Conservation (phyloP, 306 rosid genomes). For the Mimosa bimucronata region DNA sequence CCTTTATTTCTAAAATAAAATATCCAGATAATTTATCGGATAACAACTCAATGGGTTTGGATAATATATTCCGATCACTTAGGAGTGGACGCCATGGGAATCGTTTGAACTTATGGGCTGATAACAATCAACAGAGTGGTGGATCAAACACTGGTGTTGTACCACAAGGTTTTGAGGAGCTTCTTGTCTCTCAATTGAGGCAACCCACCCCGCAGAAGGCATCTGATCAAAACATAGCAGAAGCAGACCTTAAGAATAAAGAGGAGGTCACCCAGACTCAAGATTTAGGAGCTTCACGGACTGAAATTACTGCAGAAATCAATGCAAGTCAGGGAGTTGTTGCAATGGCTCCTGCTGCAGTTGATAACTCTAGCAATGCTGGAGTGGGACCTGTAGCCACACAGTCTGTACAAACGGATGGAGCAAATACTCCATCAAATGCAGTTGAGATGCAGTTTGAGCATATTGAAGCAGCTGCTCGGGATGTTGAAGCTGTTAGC, state of each 20-base stretch:
- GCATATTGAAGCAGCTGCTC: conserved; percentile 68
- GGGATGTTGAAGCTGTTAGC: conserved; percentile 97
- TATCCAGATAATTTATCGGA: conserved; percentile 65
- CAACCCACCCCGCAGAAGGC: conserved; percentile 65
- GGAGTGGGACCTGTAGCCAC: conserved; percentile 55
- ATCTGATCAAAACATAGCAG: conserved; percentile 53
- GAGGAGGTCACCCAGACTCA: conserved; percentile 54
- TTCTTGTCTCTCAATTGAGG: conserved; percentile 87
- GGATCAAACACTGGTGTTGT: conserved; percentile 66
- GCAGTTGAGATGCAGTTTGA: conserved; percentile 91
- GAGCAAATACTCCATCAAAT: conserved; percentile 53
- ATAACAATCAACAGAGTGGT: conserved; percentile 75
- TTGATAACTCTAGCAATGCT: conserved; percentile 43
- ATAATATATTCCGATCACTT: conserved; percentile 81
- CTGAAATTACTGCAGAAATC: conserved; percentile 58
- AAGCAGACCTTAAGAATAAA: conserved; percentile 52
- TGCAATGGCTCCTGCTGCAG: conserved; percentile 41
- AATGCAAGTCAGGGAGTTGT: conserved; percentile 53
- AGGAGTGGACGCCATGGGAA: conserved; percentile 96
- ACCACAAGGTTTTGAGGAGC: conserved; percentile 90
- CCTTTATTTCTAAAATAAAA: not conserved
- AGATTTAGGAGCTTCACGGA: conserved; percentile 54
- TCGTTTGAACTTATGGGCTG: conserved; percentile 83
- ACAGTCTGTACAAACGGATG: conserved; percentile 57
- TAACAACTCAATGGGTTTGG: conserved; percentile 71